Evolutionary conservation across 306 rosid species (phyloP), one percentile per base, ranked within the genome.

Genomic region (Fragaria iinumae): DNA sequence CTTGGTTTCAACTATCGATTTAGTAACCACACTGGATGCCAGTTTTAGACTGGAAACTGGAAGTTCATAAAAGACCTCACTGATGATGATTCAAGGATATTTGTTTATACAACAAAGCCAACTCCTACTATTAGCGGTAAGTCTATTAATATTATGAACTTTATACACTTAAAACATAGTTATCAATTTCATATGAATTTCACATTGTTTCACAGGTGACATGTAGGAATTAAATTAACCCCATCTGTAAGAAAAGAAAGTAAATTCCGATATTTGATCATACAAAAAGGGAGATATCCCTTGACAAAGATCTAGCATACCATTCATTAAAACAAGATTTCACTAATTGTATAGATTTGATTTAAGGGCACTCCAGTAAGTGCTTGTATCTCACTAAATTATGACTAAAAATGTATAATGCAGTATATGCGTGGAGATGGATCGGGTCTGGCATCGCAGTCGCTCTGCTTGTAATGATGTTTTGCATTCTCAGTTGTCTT

Each of bases 351-450:
- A 36, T 36, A 36, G 39, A 36, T 36, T 36, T 36, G 39, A 5
- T 36, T 36, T 36, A 36, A 5, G 39, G 39, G 43, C 43, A 36
- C 4, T 4, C 6, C 32, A 29, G 32, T 29, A 29, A 29, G 32
- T 29, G 32, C 32, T 1, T 29, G 32, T 25, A 25, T 25, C 27
- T 25, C 1, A 25, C 27, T 25, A 25, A 29, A 29, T 29, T 29
- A 29, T 29, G 32, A 36, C 39, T 36, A 36, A 36, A 36, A 36
- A 5, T 36, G 39, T 4, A 36, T 29, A 36, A 36, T 23, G 14
- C 27, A 67, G 14, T 38, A 45, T 50, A 48, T 69, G 55, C 74
- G 65, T 75, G 83, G 79, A 57, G 43, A 38, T 74, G 82, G 83
- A 48, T 59, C 27, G 55, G 69, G 4, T 13, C 39, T 64, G 62